Base-by-base conservation (phyloP, 2,329 filamentous ascomycete species). In the Coniosporium tulheliwenetii region DNA sequence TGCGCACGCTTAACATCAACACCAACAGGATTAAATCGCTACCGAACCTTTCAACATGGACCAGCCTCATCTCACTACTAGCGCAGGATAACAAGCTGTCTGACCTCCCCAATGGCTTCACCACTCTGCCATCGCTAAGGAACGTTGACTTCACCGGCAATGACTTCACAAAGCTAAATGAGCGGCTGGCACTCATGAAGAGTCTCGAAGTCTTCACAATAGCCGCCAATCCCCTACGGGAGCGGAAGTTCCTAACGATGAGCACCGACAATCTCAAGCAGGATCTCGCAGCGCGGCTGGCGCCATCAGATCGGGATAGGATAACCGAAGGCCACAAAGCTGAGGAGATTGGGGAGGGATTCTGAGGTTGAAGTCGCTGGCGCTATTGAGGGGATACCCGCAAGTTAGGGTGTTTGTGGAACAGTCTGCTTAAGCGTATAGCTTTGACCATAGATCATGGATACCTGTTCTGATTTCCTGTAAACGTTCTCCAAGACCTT, bases 121-220 rank as follows among this genome's bases (percentile, higher is more conserved):
- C 72, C 1, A 66, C 64, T 1, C 69, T 95, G 1, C 61, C 70
- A 31, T 78, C 75, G 42, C 60, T 96, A 10, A 79, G 78, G 39
- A 81, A 79, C 42, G 82, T 80, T 29, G 85, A 95, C 57, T 80
- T 96, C 48, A 83, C 82, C 0, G 78, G 80, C 48, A 98, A 98
- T 53, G 77, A 91, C 47, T 76, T 98, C 38, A 76, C 75, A 2
- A 66, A 74, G 10, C 59, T 98, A 7, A 83, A 91, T 29, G 71
- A 84, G 0, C 78, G 77, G 47, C 75, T 96, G 43, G 81, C 80
- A 5, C 65, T 75, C 19, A 94, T 96, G 85, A 76, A 85, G 5
- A 77, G 63, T 36, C 64, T 98, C 8, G 71, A 77, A 14, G 79
- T 79, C 54, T 71, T 96, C 35, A 77, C 79, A 4, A 67, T 98